These are phyloP conservation scores for Tympanopsis confertula DNA, from an alignment of 2,329 filamentous ascomycete genomes.

Conservation along the genomic window DNA sequence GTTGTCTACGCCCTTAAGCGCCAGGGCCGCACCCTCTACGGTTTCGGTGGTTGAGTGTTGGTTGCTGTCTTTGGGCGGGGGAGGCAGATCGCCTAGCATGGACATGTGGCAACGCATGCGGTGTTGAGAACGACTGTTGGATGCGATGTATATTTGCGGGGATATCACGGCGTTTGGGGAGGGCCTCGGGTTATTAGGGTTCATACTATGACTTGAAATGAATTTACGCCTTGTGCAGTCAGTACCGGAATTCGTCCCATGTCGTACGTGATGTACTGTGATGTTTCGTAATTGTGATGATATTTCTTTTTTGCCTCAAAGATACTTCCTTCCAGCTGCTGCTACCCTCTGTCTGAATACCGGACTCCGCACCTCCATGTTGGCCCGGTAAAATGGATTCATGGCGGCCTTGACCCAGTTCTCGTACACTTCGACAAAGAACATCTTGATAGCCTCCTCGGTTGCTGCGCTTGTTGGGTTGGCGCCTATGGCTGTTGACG, in stretches of 20 bases:
- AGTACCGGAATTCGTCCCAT: neutral
- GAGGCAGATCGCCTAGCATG: constrained; percentile 3
- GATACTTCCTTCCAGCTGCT: constrained; percentile 83
- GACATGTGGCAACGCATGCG: too few relatives aligned
- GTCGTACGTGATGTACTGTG: neutral
- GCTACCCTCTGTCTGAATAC: constrained; percentile 74
- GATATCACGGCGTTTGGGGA: neutral
- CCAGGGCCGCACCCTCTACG: constrained; percentile 56
- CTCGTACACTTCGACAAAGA: constrained; percentile 92
- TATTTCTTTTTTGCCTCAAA: constrained; percentile 34
- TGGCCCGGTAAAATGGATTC: constrained; percentile 86
- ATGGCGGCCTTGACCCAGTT: constrained; percentile 94
- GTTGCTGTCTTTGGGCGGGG: constrained; percentile 2
- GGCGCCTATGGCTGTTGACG: constrained; percentile 61
- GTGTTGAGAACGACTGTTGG: neutral
- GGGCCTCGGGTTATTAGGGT: neutral
- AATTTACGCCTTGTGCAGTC: neutral
- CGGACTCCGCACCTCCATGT: constrained; percentile 75
- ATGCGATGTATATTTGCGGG: neutral
- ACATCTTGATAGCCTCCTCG: constrained; percentile 89
- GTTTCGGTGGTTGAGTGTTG: constrained; percentile 48
- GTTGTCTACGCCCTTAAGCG: constrained; percentile 54
- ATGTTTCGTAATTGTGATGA: neutral
- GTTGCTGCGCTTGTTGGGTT: constrained; percentile 84
- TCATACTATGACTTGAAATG: neutral